Evolutionary conservation across 768 basidiomycete genomes (phyloP).

Genomic region (Tricholoma saponaceum): DNA sequence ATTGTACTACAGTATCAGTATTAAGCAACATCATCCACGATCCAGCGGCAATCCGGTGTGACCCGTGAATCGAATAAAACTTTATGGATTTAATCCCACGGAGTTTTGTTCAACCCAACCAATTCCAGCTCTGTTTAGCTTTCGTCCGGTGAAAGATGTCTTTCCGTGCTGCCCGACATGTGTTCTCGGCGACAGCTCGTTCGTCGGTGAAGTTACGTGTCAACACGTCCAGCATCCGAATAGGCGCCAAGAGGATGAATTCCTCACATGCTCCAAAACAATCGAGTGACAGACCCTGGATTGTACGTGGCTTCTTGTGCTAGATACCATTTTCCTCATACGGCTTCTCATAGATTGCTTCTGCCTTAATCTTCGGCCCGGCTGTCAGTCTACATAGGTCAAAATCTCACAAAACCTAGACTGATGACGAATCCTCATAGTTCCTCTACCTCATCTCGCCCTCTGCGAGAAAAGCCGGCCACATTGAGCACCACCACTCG

Average conservation of each 20-base stretch:
- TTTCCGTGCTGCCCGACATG: constrained; percentile 32
- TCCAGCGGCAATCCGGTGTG: constrained; percentile 28
- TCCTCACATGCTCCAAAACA: constrained; percentile 31
- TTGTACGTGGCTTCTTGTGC: constrained; percentile 27
- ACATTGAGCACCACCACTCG: constrained; percentile 31
- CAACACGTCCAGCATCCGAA: constrained; percentile 18
- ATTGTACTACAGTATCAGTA: too few relatives aligned
- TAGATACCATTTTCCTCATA: constrained; percentile 6
- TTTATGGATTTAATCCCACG: background rate
- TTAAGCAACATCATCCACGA: too few relatives aligned
- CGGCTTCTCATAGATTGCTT: constrained; percentile 29
- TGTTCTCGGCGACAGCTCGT: constrained; percentile 29
- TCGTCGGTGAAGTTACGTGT: constrained; percentile 18
- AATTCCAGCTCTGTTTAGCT: constrained; percentile 3
- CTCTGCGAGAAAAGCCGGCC: constrained; percentile 30
- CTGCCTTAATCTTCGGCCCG: constrained; percentile 36
- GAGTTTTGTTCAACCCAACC: constrained; percentile 12
- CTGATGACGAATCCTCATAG: constrained; percentile 16
- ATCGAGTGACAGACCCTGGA: constrained; percentile 41
- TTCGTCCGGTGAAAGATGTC: constrained; percentile 25
- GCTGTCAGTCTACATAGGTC: constrained; percentile 26
- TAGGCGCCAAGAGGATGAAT: constrained; percentile 31
- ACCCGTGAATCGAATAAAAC: constrained; percentile 25
- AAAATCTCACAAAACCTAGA: background rate
- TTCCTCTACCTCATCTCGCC: constrained; percentile 40